A percentile compares a stretch with the other conserved stretches of the same genome.
phyloP scores from a whole-genome alignment of 495 filamentous ascomycete species.

The Hypoxylon perforatum region DNA sequence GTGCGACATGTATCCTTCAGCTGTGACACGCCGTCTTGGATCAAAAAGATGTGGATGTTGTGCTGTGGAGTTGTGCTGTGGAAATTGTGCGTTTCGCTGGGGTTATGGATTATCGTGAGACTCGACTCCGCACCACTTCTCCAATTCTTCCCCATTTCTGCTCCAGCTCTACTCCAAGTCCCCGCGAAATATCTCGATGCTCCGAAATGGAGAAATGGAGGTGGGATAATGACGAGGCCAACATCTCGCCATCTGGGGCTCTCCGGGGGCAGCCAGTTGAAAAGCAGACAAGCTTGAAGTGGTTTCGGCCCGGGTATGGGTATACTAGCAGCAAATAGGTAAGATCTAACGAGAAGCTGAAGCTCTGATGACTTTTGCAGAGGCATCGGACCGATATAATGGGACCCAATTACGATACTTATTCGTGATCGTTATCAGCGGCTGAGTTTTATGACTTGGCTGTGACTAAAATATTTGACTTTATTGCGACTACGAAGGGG shows the following conservation, averaged over 20 bases:
- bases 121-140: no score
- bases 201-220: no score
- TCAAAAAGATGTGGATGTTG: slow-evolving; percentile 4
- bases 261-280: neutral
- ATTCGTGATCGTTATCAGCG: slow-evolving; percentile 9
- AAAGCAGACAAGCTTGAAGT: neutral
- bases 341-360: neutral
- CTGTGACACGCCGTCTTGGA: neutral
- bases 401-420: slow-evolving; percentile 3
- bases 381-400: slow-evolving; percentile 32
- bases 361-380: neutral
- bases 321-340: neutral
- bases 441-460: neutral
- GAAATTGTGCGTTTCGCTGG: neutral
- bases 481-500: no score
- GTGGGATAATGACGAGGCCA: slow-evolving; percentile 2
- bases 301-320: neutral
- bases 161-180: no score
- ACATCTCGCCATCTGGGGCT: slow-evolving; percentile 1
- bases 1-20: slow-evolving; percentile 7
- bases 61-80: no score
- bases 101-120: neutral
- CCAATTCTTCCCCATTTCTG: no score
- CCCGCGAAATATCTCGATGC: no score
- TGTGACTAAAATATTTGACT: neutral